These are phyloP conservation scores for Phellopilus nigrolimitatus DNA, from an alignment of 1,284 basidiomycete genomes.

Conservation along the genomic window DNA sequence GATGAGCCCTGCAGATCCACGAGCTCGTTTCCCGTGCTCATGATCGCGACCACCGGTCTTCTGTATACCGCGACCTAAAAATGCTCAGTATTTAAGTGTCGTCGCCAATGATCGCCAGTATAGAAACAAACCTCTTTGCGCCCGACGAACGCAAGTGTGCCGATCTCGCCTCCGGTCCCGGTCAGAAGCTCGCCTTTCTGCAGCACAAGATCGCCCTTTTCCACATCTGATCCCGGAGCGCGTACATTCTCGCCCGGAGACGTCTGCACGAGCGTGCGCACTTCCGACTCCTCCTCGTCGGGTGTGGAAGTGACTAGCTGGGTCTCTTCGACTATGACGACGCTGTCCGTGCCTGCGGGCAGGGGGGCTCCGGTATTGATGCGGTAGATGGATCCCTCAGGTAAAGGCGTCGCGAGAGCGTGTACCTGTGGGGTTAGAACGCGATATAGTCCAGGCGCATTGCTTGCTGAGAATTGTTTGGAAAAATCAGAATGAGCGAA, in stretches of 20 bases:
- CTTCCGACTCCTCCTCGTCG: slow-evolving; percentile 59
- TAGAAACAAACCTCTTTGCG: slow-evolving; percentile 49
- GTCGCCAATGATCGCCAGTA: not conserved
- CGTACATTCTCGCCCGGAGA: slow-evolving; percentile 71
- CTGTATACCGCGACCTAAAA: slow-evolving; percentile 58
- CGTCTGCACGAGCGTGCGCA: slow-evolving; percentile 63
- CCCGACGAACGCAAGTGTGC: slow-evolving; percentile 78
- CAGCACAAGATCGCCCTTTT: slow-evolving; percentile 62
- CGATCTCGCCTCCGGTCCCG: slow-evolving; percentile 78
- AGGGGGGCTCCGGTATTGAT: slow-evolving; percentile 79
- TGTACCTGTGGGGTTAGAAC: slow-evolving; percentile 62
- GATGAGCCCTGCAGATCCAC: slow-evolving; percentile 52
- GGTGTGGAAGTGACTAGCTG: slow-evolving; percentile 50
- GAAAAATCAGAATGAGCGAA: not conserved
- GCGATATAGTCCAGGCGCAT: slow-evolving; percentile 61
- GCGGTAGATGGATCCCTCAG: slow-evolving; percentile 56
- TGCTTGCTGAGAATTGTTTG: too few relatives aligned
- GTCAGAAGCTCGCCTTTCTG: slow-evolving; percentile 56
- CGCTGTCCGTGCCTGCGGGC: slow-evolving; percentile 68
- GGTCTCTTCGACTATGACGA: slow-evolving; percentile 93
- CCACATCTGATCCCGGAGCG: slow-evolving; percentile 69
- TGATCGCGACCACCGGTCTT: slow-evolving; percentile 71
- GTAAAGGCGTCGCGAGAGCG: slow-evolving; percentile 36
- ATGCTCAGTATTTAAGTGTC: not conserved
- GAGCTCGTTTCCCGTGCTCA: slow-evolving; percentile 86